Percentiles rank a stretch among this genome's conserved stretches.
Conservation (phyloP, 164 flowering plant species). For the Macadamia integrifolia region DNA sequence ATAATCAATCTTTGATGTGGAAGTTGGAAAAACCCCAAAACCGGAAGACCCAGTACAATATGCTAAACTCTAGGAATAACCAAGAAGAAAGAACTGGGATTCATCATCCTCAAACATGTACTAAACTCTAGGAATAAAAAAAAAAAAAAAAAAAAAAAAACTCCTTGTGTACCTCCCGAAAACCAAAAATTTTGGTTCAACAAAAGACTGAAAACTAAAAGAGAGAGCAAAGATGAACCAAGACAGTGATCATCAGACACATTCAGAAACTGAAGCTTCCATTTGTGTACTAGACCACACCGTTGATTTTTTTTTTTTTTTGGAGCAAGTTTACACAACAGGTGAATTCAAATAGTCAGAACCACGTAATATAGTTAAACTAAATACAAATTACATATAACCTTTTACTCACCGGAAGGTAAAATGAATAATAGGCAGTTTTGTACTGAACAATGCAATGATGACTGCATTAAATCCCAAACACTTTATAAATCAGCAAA, state of each 20-base stretch:
- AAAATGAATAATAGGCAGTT: conserved; percentile 95
- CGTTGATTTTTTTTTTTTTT: no score
- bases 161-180: background rate
- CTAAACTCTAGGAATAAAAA: background rate
- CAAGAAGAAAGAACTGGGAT: background rate
- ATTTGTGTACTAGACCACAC: background rate
- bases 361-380: background rate
- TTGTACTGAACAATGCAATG: conserved; percentile 95
- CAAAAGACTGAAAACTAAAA: background rate
- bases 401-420: conserved; percentile 74
- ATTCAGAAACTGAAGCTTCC: background rate
- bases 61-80: background rate
- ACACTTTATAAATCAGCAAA: conserved; percentile 9
- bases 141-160: background rate
- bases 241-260: background rate
- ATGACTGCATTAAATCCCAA: conserved; percentile 53
- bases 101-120: background rate
- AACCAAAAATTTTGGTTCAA: background rate
- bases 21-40: background rate
- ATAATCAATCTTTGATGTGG: background rate
- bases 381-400: background rate
- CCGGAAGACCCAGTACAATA: background rate
- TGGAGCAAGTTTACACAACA: background rate
- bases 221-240: background rate
- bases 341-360: conserved; percentile 1